These are phyloP conservation scores for Psophocarpus tetragonolobus DNA, from an alignment of 306 rosid genomes.

Conservation along the genomic window DNA sequence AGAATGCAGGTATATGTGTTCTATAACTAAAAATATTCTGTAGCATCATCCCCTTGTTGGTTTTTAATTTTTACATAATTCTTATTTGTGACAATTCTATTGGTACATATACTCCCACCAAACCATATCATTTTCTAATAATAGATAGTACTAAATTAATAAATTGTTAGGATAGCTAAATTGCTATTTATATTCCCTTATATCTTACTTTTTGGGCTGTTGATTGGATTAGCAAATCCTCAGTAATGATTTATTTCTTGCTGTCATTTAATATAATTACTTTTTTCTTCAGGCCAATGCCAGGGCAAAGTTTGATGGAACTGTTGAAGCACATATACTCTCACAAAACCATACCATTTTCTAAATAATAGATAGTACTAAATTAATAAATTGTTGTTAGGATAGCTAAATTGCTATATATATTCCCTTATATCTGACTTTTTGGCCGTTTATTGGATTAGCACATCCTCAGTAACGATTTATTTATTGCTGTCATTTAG, in stretches of 20 bases:
- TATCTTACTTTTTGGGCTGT: background rate
- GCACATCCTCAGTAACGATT: background rate
- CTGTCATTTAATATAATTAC: constrained; percentile 33
- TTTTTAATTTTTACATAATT: background rate
- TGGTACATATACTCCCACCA: background rate
- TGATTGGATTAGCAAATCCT: constrained; percentile 19
- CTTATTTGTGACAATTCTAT: background rate
- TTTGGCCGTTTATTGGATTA: background rate
- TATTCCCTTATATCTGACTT: background rate
- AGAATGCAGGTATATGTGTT: background rate
- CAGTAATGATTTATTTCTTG: background rate
- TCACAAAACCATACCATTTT: too few relatives aligned
- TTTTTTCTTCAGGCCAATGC: constrained; percentile 69
- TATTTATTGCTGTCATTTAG: constrained; percentile 30
- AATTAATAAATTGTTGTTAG: background rate
- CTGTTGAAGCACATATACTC: constrained; percentile 90
- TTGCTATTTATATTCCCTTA: background rate
- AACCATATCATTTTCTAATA: background rate
- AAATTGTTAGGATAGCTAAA: background rate
- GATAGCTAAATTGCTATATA: background rate
- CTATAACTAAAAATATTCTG: constrained; percentile 8
- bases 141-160: background rate
- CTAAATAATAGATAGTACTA: too few relatives aligned
- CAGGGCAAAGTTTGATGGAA: constrained; percentile 79
- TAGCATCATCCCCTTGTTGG: background rate